phyloP scores from a whole-genome alignment of 805 yeast genomes.

The Metschnikowia reukaufii region DNA sequence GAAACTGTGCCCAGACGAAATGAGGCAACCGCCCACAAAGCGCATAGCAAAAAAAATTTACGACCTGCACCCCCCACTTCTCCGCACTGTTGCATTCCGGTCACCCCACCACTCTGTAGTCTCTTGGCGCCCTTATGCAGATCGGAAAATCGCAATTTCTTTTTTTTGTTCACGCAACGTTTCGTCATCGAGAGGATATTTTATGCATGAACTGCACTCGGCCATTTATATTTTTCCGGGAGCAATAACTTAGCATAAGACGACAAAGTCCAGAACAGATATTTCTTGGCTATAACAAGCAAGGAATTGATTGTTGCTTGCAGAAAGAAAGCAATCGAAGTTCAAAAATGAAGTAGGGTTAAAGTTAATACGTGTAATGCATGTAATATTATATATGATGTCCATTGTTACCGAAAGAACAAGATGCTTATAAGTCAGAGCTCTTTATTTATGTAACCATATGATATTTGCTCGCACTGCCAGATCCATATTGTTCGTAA shows the following conservation, averaged over 20 bases:
- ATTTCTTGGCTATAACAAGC: no score
- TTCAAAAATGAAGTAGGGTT: no score
- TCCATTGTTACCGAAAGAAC: no score
- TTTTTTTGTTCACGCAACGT: background rate
- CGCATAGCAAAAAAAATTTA: slow-evolving; percentile 8
- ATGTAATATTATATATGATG: no score
- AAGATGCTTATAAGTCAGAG: no score
- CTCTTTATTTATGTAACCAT: background rate
- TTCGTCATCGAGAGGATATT: background rate
- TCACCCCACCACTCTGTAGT: slow-evolving; percentile 5
- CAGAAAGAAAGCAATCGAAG: no score
- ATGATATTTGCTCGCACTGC: background rate
- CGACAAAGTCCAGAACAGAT: no score
- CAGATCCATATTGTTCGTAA: background rate
- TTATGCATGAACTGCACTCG: background rate
- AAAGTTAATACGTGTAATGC: no score
- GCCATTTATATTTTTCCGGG: background rate
- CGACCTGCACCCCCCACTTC: slow-evolving; percentile 12
- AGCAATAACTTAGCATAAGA: no score
- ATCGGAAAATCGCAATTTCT: background rate
- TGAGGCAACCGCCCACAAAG: slow-evolving; percentile 4
- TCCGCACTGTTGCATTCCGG: slow-evolving; percentile 8
- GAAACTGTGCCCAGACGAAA: background rate
- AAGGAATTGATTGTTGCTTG: no score
- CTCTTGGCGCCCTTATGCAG: background rate